phyloP scores from a whole-genome alignment of 106 monocot species.

The Amphibolis antarctica region DNA sequence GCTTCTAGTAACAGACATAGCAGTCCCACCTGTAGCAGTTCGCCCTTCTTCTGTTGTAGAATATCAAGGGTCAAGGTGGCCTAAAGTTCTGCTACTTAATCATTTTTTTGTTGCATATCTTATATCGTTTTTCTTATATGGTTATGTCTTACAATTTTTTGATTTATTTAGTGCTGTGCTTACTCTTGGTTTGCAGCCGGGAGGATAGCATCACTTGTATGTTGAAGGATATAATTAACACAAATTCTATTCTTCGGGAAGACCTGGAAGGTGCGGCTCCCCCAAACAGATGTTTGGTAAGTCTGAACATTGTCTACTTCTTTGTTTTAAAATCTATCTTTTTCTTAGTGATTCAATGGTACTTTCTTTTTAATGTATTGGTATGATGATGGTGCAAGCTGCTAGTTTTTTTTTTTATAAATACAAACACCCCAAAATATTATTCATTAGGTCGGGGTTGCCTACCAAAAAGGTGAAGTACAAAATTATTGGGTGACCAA shows the following conservation, averaged over 20 bases:
- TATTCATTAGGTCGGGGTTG: no score
- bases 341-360: neutral
- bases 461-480: no score
- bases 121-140: neutral
- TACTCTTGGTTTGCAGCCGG: slow-evolving; percentile 44
- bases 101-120: neutral
- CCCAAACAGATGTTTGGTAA: slow-evolving; percentile 2
- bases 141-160: neutral
- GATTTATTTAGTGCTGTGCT: neutral
- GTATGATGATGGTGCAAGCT: no score
- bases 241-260: slow-evolving; percentile 68
- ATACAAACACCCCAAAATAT: no score
- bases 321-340: neutral
- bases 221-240: slow-evolving; percentile 52
- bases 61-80: slow-evolving; percentile 40
- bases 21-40: slow-evolving; percentile 71
- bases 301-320: neutral
- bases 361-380: neutral
- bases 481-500: no score
- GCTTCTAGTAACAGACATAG: slow-evolving; percentile 70
- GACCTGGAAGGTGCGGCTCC: slow-evolving; percentile 41
- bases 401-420: no score
- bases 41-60: slow-evolving; percentile 66
- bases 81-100: neutral
- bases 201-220: slow-evolving; percentile 72